Evolutionary conservation across 768 basidiomycete species (phyloP), one percentile per base, ranked within the genome.

Genomic region (Suillus fuscotomentosus): DNA sequence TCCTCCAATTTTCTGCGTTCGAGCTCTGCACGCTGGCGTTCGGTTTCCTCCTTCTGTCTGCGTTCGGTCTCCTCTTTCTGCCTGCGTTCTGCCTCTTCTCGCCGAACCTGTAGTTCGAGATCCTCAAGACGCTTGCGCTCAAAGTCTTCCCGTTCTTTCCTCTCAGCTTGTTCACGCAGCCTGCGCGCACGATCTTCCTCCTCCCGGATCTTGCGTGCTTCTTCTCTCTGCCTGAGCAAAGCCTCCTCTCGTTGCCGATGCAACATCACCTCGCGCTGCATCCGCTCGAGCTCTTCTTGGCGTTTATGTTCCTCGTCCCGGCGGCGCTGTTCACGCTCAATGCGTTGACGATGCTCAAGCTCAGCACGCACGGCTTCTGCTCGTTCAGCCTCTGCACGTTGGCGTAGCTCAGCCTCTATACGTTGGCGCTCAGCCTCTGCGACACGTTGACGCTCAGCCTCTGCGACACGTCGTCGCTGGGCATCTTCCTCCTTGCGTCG

Each of bases 201-300:
- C 8, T 61, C 63, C 36, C 43, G 48, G 1, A 36, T 14, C 17
- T 64, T 64, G 36, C 61, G 61, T 39, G 61, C 63, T 27, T 63
- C 62, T 43, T 64, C 63, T 45, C 61, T 63, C 42, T 64, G 61
- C 62, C 27, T 47, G 24, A 50, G 38, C 48, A 64, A 34, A 24
- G 61, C 63, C 39, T 64, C 62, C 38, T 64, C 63, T n/a, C 63
- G 63, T 17, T 64, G 61, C 20, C 14, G 41, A 31, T 64, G 27
- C 9, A 64, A 24, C 63, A 42, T 64, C 39, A 55, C 82, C 84
- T 62, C 80, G 74, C 9, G 80, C 79, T 31, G 82, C 81, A 61
- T 80, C 81, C 27, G 81, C 81, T 61, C 83, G 73, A 22, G 82
- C 82, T 41, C 74, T 72, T 53, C 77, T 75, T 60, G 84, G 82